Base-by-base conservation (phyloP, 1,284 basidiomycete species). In the Moniliophthora roreri region DNA sequence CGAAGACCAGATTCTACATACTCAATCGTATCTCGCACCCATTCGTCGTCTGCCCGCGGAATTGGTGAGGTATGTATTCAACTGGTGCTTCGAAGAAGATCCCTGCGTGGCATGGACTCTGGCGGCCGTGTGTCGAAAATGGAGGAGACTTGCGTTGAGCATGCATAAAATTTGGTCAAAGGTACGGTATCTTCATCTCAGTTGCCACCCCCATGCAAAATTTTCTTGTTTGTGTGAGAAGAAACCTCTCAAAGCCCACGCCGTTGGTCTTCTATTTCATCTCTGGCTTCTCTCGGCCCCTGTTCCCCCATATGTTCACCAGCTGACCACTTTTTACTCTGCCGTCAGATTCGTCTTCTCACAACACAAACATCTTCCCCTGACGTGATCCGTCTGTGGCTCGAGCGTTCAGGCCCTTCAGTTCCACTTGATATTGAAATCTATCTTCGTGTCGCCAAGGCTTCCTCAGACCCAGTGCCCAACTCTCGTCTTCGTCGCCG, bases 371-470 rank as follows among this genome's bases (percentile, higher is more conserved):
- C 79, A 42, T 74, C 83, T 15, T 86, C 87, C 32, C 79, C 87
- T n/a, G 88, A 91, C 63, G 87, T 84, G 11, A 79, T 90, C 47
- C 81, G 87, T 3, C 74, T 91, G 11, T 90, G 88, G 88, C 74
- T 91, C 1, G 87, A 90, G 65, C 83, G 88, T 18, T 86, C 88
- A 8, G 88, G 88, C 3, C 71, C 74, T 51, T 75, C 68, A 2
- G 80, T 83, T 9, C 84, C 87, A 4, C 76, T 90, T 10, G 88
- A 90, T 66, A 87, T 91, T 56, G 86, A 90, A 63, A 89, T 91
- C 48, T 84, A 82, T 64, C 70, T 90, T 37, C 81, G 81, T 39
- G 78, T 86, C 20, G 69, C 68, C 32, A 70, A 72, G 21, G 52
- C 60, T 35, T 48, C 63, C 44, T 50, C 61, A 46, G 39, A 63